Conservation (phyloP, 345 rosid species). For the Citropsis articulata region DNA sequence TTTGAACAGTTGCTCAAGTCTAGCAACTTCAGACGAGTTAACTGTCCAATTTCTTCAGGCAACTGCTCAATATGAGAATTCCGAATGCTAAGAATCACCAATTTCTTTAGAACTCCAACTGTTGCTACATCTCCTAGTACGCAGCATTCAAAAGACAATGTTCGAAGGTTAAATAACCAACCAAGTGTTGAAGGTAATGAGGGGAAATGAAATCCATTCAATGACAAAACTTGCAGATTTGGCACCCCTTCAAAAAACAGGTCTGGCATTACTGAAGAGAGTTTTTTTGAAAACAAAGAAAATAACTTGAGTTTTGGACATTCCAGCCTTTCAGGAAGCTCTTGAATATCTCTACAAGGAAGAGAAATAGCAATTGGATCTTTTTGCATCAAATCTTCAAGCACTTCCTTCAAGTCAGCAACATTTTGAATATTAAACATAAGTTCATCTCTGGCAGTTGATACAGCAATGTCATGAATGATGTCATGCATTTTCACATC, state of each 20-base stretch:
- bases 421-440: not conserved
- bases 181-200: slow-evolving; percentile 15
- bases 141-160: too few relatives aligned
- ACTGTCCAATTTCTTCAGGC: too few relatives aligned
- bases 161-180: not conserved
- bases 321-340: too few relatives aligned
- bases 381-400: not conserved
- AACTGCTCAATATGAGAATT: too few relatives aligned
- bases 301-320: not conserved
- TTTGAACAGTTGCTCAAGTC: too few relatives aligned
- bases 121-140: too few relatives aligned
- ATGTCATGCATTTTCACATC: slow-evolving; percentile 4
- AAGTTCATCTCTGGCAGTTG: slow-evolving; percentile 9
- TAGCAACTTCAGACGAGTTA: too few relatives aligned
- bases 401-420: not conserved
- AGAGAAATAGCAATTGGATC: not conserved
- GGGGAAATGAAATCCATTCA: not conserved
- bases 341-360: too few relatives aligned
- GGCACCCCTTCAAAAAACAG: too few relatives aligned
- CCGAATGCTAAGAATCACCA: too few relatives aligned
- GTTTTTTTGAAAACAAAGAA: not conserved
- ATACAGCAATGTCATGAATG: slow-evolving; percentile 9
- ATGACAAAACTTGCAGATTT: slow-evolving; percentile 5
- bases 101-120: too few relatives aligned
- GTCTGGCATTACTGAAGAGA: not conserved